A percentile compares a stretch with the other conserved stretches of the same genome.
Conservation (phyloP, 805 yeast species). For the Priceomyces medius region DNA sequence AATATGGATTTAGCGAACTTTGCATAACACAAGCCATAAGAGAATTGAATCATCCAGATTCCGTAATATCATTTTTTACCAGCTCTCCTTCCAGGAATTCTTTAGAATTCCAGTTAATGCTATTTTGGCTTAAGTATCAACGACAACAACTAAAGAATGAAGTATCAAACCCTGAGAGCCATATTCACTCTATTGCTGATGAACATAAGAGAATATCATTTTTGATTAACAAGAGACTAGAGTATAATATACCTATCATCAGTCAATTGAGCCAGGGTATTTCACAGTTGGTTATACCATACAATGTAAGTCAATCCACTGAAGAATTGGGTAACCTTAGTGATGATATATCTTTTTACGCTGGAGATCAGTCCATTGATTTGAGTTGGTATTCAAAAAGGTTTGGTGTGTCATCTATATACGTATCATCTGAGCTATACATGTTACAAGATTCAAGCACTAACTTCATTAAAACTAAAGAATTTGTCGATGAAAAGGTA, state of each 20-base stretch:
- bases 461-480: conserved; percentile 55
- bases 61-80: conserved; percentile 40
- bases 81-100: conserved; percentile 39
- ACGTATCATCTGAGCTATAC: conserved; percentile 73
- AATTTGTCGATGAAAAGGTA: conserved; percentile 63
- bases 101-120: conserved; percentile 57
- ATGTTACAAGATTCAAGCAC: conserved; percentile 72
- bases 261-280: conserved; percentile 49
- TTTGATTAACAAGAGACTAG: conserved; percentile 50
- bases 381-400: conserved; percentile 94
- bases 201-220: conserved; percentile 45
- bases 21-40: conserved; percentile 53
- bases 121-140: conserved; percentile 47
- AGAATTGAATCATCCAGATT: conserved; percentile 51
- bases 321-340: conserved; percentile 71
- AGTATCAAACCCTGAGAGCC: conserved; percentile 25
- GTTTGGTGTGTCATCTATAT: conserved; percentile 63
- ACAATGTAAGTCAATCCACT: conserved; percentile 54
- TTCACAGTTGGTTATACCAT: conserved; percentile 63
- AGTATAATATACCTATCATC: conserved; percentile 49
- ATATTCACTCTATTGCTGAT: conserved; percentile 29
- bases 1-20: conserved; percentile 47
- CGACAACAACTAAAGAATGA: conserved; percentile 37
- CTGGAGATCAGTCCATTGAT: conserved; percentile 79
- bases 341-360: conserved; percentile 78